Evolutionary conservation across 2,329 filamentous ascomycete species (phyloP), one percentile per base, ranked within the genome.

Genomic region (Mycogone perniciosa): DNA sequence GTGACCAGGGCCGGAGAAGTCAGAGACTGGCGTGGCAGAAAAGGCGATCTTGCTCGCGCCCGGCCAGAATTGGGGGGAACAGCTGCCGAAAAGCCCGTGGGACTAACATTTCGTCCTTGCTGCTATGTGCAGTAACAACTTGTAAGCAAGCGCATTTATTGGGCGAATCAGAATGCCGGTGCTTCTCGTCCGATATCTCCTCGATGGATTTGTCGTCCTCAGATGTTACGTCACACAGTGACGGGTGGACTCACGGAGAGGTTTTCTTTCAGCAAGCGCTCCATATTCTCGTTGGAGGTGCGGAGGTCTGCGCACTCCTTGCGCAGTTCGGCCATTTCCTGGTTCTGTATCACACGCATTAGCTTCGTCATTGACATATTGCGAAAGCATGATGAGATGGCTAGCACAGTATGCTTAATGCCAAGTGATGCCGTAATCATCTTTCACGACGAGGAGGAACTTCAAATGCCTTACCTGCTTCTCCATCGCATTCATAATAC

Each of bases 221-320:
- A 20, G 20, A 20, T 20, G 20, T 20, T 20, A 3, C 20, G 45
- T 5, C 33, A 44, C 26, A 13, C 13, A 13, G 5, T 31, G 37
- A 4, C 27, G 30, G 31, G 8, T 34, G 20, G 11, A 54, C 57
- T 31, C 51, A 59, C 56, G 48, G 55, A n/a, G 40, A 56, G 41
- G 33, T 50, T 57, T 31, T 60, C 57, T 49, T 53, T 52, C 26
- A 61, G 56, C 41, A 61, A 52, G 33, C 50, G 52, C 49, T 58
- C 52, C 51, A 61, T 59, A 44, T 54, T 57, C 7, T 41, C 51
- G 48, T 61, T 61, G 31, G 55, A 59, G 31, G 55, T 48, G 35
- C 59, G 59, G n/a, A 61, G 54, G 31, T 59, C 56, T 20, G 56
- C 33, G 52, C 57, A 60, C 49, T 61, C 58, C 6, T 39, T 50